Conservation (phyloP, 345 rosid species). For the Abelmoschus esculentus region DNA sequence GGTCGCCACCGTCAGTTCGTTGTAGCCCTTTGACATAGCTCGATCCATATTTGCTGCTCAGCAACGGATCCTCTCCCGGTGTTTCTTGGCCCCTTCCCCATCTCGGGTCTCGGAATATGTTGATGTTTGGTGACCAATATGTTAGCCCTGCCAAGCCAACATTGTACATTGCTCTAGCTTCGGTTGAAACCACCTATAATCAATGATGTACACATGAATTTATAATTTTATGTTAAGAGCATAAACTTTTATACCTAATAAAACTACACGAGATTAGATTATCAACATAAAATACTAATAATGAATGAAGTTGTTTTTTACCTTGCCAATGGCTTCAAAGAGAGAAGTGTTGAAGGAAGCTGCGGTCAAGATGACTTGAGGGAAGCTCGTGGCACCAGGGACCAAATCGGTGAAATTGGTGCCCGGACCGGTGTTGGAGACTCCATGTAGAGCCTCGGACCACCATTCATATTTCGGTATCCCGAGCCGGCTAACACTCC, state of each 20-base stretch:
- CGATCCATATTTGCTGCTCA: slow-evolving; percentile 60
- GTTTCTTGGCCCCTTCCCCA: slow-evolving; percentile 98
- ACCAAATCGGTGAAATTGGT: slow-evolving; percentile 48
- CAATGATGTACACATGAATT: too few species aligned
- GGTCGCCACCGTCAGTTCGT: slow-evolving; percentile 39
- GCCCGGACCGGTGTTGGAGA: slow-evolving; percentile 68
- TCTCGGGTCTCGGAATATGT: slow-evolving; percentile 87
- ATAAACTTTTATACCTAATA: too few species aligned
- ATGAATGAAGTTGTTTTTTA: slow-evolving; percentile 4
- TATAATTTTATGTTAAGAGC: too few species aligned
- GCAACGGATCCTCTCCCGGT: slow-evolving; percentile 90
- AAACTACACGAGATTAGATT: too few species aligned
- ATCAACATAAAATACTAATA: too few species aligned
- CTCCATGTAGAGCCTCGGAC: slow-evolving; percentile 97
- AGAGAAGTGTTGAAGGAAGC: slow-evolving; percentile 87
- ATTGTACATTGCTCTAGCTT: slow-evolving; percentile 96
- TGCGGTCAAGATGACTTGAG: slow-evolving; percentile 83
- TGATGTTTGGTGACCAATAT: slow-evolving; percentile 84
- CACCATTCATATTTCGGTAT: slow-evolving; percentile 88
- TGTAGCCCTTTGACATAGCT: slow-evolving; percentile 74
- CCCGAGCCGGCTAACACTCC: slow-evolving; percentile 60
- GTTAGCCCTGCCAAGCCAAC: slow-evolving; percentile 88
- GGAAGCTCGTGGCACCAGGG: slow-evolving; percentile 92
- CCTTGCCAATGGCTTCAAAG: slow-evolving; percentile 85
- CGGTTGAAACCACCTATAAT: slow-evolving; percentile 76